These are phyloP conservation scores for Tarenaya hassleriana DNA, from an alignment of 345 rosid genomes.

Conservation along the genomic window DNA sequence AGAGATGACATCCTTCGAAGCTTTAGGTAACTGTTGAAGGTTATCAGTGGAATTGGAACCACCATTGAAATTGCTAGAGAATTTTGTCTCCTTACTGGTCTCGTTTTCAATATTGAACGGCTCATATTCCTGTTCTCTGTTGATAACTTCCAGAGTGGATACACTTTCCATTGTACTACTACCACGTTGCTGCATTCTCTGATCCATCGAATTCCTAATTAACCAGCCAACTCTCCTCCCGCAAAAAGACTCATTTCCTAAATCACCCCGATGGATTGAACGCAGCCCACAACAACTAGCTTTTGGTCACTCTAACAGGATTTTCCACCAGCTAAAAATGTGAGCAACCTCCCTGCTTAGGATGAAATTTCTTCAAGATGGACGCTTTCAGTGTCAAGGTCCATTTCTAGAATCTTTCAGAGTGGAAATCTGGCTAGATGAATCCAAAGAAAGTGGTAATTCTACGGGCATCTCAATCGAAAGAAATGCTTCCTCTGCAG, in stretches of 20 bases:
- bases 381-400: not conserved
- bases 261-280: conserved; percentile 25
- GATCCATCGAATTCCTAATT: conserved; percentile 30
- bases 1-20: conserved; percentile 39
- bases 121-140: conserved; percentile 35
- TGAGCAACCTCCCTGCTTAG: conserved; percentile 5
- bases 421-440: not conserved
- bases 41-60: conserved; percentile 25
- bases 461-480: not conserved
- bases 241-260: conserved; percentile 22
- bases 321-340: not conserved
- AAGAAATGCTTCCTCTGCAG: too few relatives aligned
- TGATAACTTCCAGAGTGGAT: conserved; percentile 29
- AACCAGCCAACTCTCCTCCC: conserved; percentile 22
- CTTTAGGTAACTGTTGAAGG: conserved; percentile 29
- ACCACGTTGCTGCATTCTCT: conserved; percentile 43
- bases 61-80: conserved; percentile 32
- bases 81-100: conserved; percentile 28
- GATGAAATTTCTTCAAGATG: conserved; percentile 4
- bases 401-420: not conserved
- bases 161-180: conserved; percentile 22
- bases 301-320: conserved; percentile 5
- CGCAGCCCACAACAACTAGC: conserved; percentile 19
- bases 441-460: conserved; percentile 7
- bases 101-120: conserved; percentile 48